Base-by-base conservation (phyloP, 1,284 basidiomycete genomes). In the Tilletia horrida region DNA sequence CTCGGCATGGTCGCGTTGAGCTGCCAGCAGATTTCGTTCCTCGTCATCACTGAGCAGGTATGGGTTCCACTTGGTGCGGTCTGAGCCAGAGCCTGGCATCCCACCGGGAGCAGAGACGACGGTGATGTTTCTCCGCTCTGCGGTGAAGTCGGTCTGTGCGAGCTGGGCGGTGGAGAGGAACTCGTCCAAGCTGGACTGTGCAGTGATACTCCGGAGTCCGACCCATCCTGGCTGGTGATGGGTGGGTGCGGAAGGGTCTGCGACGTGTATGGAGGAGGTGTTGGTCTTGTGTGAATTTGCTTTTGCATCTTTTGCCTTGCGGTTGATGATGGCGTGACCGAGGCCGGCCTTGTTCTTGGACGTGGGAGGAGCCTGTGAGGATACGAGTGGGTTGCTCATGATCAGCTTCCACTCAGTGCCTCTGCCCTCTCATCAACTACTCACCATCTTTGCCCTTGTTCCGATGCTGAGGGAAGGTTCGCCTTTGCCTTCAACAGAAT, bases 121-220 rank as follows among this genome's bases (percentile, higher is more conserved):
- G 77, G 92, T 92, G 71, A 96, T 88, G 83, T 94, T 97, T 67
- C 93, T 87, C 64, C 92, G 88, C 82, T 97, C 96, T 91, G 80
- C 96, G n/a, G 93, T 93, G 80, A 99, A 99, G 78, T 99, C 92
- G 16, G 90, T 90, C 65, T 91, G 95, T 23, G 96, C 96, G 63
- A 99, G 85, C 72, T 92, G 90, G 2, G 96, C 96, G 21, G 93
- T 97, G 81, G 89, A 95, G 69, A 99, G 84, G 82, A 99, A 98
- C 82, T 95, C 93, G 76, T 97, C 95, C 31, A 99, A 85, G 84
- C 97, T 93, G 68, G 89, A 86, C 84, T 99, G 93, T 83, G 98
- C 95, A 0, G 96, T 99, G 47, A 99, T 89, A 1, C 94, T 97
- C 76, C 90, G 88, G 40, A 98, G 86, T 48, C 88, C 89, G 45